Base-by-base conservation (phyloP, 1,139 yeast genomes). In the Yamadazyma diospyri region DNA sequence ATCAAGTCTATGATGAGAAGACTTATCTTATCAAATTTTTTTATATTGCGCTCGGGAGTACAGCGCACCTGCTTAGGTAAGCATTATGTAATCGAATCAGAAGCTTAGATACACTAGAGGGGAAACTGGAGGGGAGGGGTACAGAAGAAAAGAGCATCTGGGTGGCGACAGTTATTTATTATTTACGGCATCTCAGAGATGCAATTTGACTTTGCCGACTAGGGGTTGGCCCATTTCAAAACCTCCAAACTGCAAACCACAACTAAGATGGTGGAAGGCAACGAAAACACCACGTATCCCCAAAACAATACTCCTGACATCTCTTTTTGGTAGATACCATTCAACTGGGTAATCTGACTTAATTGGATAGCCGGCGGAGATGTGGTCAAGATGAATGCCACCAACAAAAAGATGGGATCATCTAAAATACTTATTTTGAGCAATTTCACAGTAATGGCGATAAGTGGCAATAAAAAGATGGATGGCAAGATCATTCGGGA, bases 251-350 rank as follows among this genome's bases (percentile, higher is more conserved):
- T 72, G 14, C 78, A 56, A 10, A 81, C 87, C 17, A 83, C 92
- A 45, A 83, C 80, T 34, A 72, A 56, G 29, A 83, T 81, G 3
- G 92, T 81, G n/a, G 82, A 76, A 0, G 94, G 94, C 29, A 84
- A 66, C 1, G 94, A 81, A 41, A 84, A 65, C 8, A 84, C 70
- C 16, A 76, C 92, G 47, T 84, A 84, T 5, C 94, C 94, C 85
- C 94, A 84, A 49, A 85, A 84, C 40, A 85, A 65, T n/a, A 84
- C 89, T 3, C 88, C 84, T 0, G 88, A 79, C 92, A 85, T 85
- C 53, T 85, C 95, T 49, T 73, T 71, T 50, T 85, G 92, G 53
- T 78, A 84, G 21, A 84, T 72, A 42, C 76, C 78, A 54, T 84
- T 84, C 43, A 84, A 63, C 53, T 83, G 94, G 43, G 88, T 81